Percentiles rank a stretch among this genome's conserved stretches.
Evolutionary conservation across 129 eudicot genomes (phyloP).

Genomic region (Escallonia rubra): DNA sequence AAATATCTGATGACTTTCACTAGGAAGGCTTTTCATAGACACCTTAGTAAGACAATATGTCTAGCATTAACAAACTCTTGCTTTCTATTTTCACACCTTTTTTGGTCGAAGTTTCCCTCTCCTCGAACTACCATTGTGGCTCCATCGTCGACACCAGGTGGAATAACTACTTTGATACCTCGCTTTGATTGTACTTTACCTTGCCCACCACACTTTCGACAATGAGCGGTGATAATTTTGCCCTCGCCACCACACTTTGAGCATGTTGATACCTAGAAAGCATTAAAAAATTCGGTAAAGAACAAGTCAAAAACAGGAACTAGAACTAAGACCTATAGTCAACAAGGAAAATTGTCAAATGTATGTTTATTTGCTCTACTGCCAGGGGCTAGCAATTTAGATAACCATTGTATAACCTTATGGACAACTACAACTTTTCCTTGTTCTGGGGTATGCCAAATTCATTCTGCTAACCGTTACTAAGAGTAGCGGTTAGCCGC

Average conservation of each 20-base stretch:
- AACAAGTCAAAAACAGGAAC: constrained; percentile 5
- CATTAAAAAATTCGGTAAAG: constrained; percentile 16
- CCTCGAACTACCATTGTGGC: constrained; percentile 71
- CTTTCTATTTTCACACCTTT: constrained; percentile 38
- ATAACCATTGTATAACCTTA: too few relatives aligned
- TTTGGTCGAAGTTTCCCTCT: constrained; percentile 64
- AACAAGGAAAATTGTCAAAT: not conserved
- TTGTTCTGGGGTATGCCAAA: too few relatives aligned
- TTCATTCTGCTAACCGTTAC: too few relatives aligned
- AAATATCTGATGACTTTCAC: too few relatives aligned
- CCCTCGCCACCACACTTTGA: constrained; percentile 79
- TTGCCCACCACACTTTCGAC: constrained; percentile 56
- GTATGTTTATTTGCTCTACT: not conserved
- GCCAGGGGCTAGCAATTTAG: too few relatives aligned
- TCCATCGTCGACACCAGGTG: constrained; percentile 78
- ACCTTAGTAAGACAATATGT: too few relatives aligned
- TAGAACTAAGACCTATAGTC: not conserved
- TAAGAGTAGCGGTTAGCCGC: too few relatives aligned
- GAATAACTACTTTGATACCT: constrained; percentile 54
- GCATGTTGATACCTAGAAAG: constrained; percentile 66
- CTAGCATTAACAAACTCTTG: not conserved
- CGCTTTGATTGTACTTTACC: constrained; percentile 51
- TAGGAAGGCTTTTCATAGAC: too few relatives aligned
- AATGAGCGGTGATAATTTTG: constrained; percentile 58
- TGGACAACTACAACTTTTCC: too few relatives aligned